Conservation (phyloP, 164 flowering plant species). For the Chimonanthus salicifolius region DNA sequence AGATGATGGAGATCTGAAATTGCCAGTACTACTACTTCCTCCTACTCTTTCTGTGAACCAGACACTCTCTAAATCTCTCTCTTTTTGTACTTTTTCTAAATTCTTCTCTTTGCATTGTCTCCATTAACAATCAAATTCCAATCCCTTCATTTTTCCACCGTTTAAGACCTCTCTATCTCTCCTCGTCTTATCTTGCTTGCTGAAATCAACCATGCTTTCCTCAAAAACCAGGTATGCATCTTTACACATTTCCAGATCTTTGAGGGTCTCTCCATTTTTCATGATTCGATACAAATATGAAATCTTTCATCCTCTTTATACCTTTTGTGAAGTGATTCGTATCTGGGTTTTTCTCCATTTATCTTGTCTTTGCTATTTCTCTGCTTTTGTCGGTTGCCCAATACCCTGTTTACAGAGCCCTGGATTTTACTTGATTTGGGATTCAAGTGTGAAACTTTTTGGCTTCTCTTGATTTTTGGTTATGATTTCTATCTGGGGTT, state of each 20-base stretch:
- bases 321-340: not conserved
- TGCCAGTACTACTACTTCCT: not conserved
- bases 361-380: not conserved
- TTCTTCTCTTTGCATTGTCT: not conserved
- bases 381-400: not conserved
- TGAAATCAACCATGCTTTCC: slow-evolving; percentile 31
- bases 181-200: not conserved
- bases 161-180: not conserved
- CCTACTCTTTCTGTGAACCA: not conserved
- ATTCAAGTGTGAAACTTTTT: slow-evolving; percentile 15
- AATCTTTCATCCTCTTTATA: slow-evolving; percentile 10
- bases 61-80: no score
- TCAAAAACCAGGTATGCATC: slow-evolving; percentile 51
- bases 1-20: no score
- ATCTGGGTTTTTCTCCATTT: not conserved
- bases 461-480: not conserved
- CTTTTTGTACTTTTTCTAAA: no score
- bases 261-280: not conserved
- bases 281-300: not conserved
- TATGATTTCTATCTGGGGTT: slow-evolving; percentile 6
- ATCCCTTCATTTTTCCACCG: not conserved
- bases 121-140: not conserved
- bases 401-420: not conserved
- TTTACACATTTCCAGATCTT: slow-evolving; percentile 26
- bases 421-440: not conserved